phyloP scores from a whole-genome alignment of 345 rosid genomes.

The Syzygium jambos region DNA sequence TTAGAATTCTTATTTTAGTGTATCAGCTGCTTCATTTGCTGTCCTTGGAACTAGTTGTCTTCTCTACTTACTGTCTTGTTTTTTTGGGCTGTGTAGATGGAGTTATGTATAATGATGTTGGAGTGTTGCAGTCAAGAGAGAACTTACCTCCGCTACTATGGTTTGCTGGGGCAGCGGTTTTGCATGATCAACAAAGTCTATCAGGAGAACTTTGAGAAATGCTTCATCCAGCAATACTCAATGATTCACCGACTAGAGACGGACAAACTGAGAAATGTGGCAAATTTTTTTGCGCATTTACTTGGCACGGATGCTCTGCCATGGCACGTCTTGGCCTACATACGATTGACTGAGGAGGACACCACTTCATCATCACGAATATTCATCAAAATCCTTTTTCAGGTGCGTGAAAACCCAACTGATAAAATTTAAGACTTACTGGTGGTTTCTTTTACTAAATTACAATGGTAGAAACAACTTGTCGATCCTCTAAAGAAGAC shows the following conservation, averaged over 20 bases:
- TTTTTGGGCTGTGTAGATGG: constrained; percentile 53
- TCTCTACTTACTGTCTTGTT: neutral
- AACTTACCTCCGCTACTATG: constrained; percentile 84
- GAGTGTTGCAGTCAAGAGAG: constrained; percentile 94
- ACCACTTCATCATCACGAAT: constrained; percentile 87
- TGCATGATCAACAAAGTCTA: constrained; percentile 83
- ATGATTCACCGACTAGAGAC: constrained; percentile 94
- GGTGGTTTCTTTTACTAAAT: neutral
- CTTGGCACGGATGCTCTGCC: constrained; percentile 85
- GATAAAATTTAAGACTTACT: neutral
- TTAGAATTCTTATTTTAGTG: neutral
- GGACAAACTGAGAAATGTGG: constrained; percentile 78
- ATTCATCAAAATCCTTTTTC: constrained; percentile 91
- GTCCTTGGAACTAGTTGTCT: neutral
- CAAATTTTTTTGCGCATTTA: constrained; percentile 87
- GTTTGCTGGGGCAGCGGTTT: constrained; percentile 81
- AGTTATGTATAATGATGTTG: constrained; percentile 70
- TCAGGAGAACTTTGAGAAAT: constrained; percentile 83
- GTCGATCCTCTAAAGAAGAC: neutral
- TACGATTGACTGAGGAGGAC: constrained; percentile 80
- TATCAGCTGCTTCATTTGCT: neutral
- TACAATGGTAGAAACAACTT: neutral
- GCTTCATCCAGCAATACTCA: constrained; percentile 83
- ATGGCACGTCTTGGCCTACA: constrained; percentile 84
- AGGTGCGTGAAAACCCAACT: constrained; percentile 33